Evolutionary conservation across 2,329 filamentous ascomycete genomes (phyloP).

Genomic region (Colletotrichum sp.): DNA sequence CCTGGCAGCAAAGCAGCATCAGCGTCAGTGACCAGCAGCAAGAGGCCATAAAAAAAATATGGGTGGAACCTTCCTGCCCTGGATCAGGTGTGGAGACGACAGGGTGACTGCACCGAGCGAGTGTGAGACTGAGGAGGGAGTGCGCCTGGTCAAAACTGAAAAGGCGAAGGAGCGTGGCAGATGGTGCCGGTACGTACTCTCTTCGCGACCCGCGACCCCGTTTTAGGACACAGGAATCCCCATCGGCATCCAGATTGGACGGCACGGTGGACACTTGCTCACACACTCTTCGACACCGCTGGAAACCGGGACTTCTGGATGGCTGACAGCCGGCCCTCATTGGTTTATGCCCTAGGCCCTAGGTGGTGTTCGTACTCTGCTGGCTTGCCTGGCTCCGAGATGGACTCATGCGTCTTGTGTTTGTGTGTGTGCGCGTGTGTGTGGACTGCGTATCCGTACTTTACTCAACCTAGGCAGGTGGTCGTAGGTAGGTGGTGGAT

Average conservation of each 20-base stretch:
- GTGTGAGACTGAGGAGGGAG: not conserved
- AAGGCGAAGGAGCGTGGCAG: not conserved
- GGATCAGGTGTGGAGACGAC: slow-evolving; percentile 10
- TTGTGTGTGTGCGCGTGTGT: not conserved
- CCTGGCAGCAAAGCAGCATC: not conserved
- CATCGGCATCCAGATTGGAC: not conserved
- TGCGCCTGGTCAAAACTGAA: not conserved
- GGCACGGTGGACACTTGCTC: not conserved
- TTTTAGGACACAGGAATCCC: slow-evolving; percentile 3
- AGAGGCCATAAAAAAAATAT: not conserved
- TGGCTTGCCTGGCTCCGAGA: not conserved
- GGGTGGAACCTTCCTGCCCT: not conserved
- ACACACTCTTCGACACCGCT: slow-evolving; percentile 7
- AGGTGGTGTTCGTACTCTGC: not conserved
- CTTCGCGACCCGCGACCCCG: not conserved
- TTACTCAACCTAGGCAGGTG: not conserved
- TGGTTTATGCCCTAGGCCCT: not conserved
- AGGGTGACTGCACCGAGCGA: not conserved
- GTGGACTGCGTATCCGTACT: not conserved
- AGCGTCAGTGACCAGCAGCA: not conserved
- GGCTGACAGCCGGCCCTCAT: not conserved
- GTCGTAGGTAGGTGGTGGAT: not conserved
- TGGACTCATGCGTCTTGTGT: not conserved
- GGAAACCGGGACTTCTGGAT: not conserved
- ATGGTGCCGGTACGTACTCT: not conserved